A percentile compares a stretch with the other conserved stretches of the same genome.
Conservation (phyloP, 495 filamentous ascomycete species). For the Aspergillus carlsbadensis region DNA sequence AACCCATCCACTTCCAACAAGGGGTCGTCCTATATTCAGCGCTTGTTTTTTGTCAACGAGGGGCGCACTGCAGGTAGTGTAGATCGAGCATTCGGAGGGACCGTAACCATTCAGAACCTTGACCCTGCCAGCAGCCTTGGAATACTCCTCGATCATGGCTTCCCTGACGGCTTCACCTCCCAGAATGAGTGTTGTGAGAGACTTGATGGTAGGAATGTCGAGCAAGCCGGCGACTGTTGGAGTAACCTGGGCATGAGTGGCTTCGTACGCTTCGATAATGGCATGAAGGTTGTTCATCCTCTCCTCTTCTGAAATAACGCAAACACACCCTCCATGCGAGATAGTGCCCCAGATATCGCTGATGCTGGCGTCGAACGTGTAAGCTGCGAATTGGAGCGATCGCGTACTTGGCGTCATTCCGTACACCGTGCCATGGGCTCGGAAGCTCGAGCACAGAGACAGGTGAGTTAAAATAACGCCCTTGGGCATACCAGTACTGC, state of each 20-base stretch:
- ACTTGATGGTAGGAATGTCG: conserved; percentile 1
- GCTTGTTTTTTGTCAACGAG: conserved; percentile 6
- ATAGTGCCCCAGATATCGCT: conserved; percentile 14
- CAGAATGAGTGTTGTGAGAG: conserved; percentile 13
- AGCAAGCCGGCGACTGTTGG: conserved; percentile 10
- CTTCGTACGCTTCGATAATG: neutral
- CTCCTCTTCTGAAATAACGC: conserved; percentile 16
- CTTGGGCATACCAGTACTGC: conserved; percentile 13
- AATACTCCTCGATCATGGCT: conserved; percentile 11
- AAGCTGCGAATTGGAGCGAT: conserved; percentile 10
- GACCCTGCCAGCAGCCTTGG: conserved; percentile 10
- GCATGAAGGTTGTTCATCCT: conserved; percentile 7
- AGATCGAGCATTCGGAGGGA: conserved; percentile 12
- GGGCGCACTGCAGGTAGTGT: neutral
- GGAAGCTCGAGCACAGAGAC: conserved; percentile 12
- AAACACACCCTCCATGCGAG: conserved; percentile 17
- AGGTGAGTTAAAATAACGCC: conserved; percentile 14
- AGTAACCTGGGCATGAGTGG: conserved; percentile 14
- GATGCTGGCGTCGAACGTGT: conserved; percentile 13
- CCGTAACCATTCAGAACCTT: conserved; percentile 17
- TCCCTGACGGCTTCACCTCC: conserved; percentile 15
- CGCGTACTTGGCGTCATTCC: conserved; percentile 2
- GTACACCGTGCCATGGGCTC: conserved; percentile 10
- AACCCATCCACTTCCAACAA: conserved; percentile 39
- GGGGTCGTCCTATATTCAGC: conserved; percentile 4